These are phyloP conservation scores for Trametes cubensis DNA, from an alignment of 768 basidiomycete species.

Conservation along the genomic window DNA sequence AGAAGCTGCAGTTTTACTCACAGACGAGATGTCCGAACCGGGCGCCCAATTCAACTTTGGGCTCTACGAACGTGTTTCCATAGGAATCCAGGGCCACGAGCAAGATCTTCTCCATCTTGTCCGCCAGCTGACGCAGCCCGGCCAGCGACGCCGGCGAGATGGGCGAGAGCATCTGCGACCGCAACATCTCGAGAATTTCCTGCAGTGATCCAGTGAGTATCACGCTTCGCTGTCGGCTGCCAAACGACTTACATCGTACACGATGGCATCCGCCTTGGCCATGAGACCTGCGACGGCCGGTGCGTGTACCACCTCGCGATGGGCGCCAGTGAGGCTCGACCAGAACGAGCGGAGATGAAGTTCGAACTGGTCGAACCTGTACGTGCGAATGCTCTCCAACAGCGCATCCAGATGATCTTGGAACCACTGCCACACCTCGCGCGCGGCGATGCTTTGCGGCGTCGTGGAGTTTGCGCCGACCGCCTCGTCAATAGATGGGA, in stretches of 20 bases:
- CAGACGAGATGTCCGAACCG: constrained; percentile 89
- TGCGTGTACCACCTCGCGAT: constrained; percentile 87
- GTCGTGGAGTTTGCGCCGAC: constrained; percentile 74
- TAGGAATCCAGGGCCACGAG: constrained; percentile 80
- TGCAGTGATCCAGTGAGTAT: constrained; percentile 36
- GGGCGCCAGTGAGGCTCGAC: constrained; percentile 69
- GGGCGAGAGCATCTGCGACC: constrained; percentile 81
- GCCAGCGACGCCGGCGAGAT: constrained; percentile 68
- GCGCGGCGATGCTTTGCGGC: constrained; percentile 74
- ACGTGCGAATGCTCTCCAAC: constrained; percentile 72
- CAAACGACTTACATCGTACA: constrained; percentile 77
- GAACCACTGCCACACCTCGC: constrained; percentile 92
- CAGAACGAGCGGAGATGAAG: constrained; percentile 86
- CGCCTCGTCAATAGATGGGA: constrained; percentile 86
- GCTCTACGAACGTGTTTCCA: constrained; percentile 87
- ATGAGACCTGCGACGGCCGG: constrained; percentile 87
- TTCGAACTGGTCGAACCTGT: constrained; percentile 90
- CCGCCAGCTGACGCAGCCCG: constrained; percentile 77
- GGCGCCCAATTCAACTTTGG: constrained; percentile 88
- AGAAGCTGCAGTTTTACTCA: constrained; percentile 44
- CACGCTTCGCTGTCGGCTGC: constrained; percentile 5
- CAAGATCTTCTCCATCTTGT: constrained; percentile 91
- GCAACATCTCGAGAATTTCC: constrained; percentile 87
- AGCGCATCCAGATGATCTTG: constrained; percentile 87
- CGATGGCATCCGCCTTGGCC: constrained; percentile 87